Percentiles rank a stretch among this genome's conserved stretches.
phyloP scores from a whole-genome alignment of 2,329 filamentous ascomycete species.

The Helminthosporium solani region DNA sequence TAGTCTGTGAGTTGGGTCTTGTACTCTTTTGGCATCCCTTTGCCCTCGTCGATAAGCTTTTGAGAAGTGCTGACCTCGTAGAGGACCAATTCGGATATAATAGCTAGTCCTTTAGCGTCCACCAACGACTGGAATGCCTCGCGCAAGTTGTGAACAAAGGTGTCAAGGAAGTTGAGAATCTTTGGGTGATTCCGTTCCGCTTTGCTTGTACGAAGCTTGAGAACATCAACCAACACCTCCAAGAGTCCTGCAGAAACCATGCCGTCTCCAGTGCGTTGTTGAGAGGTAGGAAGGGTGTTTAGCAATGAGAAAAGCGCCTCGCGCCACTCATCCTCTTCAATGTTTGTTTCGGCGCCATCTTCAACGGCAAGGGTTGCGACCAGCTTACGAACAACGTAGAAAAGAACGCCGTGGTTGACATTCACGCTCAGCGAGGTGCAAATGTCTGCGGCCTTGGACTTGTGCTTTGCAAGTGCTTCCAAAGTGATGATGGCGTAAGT shows the following conservation, averaged over 20 bases:
- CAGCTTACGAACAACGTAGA: slow-evolving; percentile 89
- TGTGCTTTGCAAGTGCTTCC: slow-evolving; percentile 81
- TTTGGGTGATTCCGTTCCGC: slow-evolving; percentile 82
- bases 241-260: slow-evolving; percentile 88
- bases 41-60: slow-evolving; percentile 63
- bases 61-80: slow-evolving; percentile 73
- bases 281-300: slow-evolving; percentile 71
- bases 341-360: slow-evolving; percentile 54
- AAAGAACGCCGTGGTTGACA: slow-evolving; percentile 91
- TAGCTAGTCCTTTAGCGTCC: slow-evolving; percentile 78
- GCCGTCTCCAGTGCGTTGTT: slow-evolving; percentile 73
- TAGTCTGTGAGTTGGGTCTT: slow-evolving; percentile 87
- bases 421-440: slow-evolving; percentile 90
- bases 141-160: slow-evolving; percentile 79
- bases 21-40: slow-evolving; percentile 70
- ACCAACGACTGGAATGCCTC: slow-evolving; percentile 84
- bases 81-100: slow-evolving; percentile 83
- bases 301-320: slow-evolving; percentile 87
- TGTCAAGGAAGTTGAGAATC: slow-evolving; percentile 84
- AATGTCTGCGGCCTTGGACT: slow-evolving; percentile 75
- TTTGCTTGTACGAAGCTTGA: slow-evolving; percentile 77
- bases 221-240: slow-evolving; percentile 83
- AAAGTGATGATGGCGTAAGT: slow-evolving; percentile 78
- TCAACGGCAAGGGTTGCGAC: slow-evolving; percentile 72
- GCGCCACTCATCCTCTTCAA: slow-evolving; percentile 82